phyloP scores from a whole-genome alignment of 371 early-diverging fungal genomes.

The Basidiobolus meristosporus region DNA sequence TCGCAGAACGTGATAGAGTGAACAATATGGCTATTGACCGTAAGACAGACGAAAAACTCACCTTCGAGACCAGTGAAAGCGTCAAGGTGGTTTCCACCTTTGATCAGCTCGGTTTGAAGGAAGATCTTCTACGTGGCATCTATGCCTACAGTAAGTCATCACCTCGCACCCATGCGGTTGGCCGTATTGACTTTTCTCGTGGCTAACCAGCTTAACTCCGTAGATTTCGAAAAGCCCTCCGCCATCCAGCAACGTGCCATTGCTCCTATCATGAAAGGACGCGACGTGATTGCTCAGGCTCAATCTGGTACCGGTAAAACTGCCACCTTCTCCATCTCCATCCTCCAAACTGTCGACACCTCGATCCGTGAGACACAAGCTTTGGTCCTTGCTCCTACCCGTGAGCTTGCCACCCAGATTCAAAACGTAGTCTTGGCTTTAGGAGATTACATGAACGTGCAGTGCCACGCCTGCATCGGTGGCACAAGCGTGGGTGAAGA shows the following conservation, averaged over 20 bases:
- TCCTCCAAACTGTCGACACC: constrained; percentile 85
- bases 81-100: constrained; percentile 67
- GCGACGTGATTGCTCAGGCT: constrained; percentile 98
- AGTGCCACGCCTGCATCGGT: constrained; percentile 94
- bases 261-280: constrained; percentile 75
- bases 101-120: constrained; percentile 82
- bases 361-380: constrained; percentile 80
- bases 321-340: constrained; percentile 97
- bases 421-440: constrained; percentile 82
- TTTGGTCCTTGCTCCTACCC: constrained; percentile 94
- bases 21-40: constrained; percentile 4
- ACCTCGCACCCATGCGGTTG: not conserved
- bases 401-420: constrained; percentile 97
- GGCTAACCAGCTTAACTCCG: constrained; percentile 6
- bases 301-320: constrained; percentile 99
- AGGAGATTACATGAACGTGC: constrained; percentile 84
- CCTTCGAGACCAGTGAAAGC: constrained; percentile 43
- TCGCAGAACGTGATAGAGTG: not conserved
- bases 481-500: constrained; percentile 89
- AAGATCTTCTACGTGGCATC: constrained; percentile 90
- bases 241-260: constrained; percentile 98
- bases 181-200: not conserved
- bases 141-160: constrained; percentile 69
- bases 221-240: constrained; percentile 75
- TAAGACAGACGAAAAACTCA: constrained; percentile 30